Conservation (phyloP, 169 alveolate genomes). For the Plasmodium ovale region DNA sequence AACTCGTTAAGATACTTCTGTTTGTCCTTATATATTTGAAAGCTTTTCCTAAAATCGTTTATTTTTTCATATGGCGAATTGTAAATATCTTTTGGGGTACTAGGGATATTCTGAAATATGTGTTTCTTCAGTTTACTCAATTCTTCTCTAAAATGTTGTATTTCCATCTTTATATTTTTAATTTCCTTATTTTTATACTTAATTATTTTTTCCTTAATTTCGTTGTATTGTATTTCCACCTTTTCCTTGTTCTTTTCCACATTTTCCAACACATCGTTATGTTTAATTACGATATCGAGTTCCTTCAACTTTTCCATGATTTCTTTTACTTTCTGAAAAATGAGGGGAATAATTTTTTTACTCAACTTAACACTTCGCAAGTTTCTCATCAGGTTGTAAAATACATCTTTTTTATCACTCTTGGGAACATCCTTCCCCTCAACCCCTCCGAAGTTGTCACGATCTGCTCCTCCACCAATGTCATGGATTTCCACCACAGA, state of each 20-base stretch:
- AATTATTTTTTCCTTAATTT: slow-evolving; percentile 87
- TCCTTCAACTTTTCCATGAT: slow-evolving; percentile 59
- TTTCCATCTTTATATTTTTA: slow-evolving; percentile 58
- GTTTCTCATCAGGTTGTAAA: slow-evolving; percentile 70
- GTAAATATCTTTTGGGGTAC: slow-evolving; percentile 76
- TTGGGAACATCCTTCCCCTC: not conserved
- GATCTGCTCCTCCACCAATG: not conserved
- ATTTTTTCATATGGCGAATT: slow-evolving; percentile 85
- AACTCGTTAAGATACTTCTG: slow-evolving; percentile 92
- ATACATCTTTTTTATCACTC: slow-evolving; percentile 34
- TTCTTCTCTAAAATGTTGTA: slow-evolving; percentile 53
- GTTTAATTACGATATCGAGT: slow-evolving; percentile 22
- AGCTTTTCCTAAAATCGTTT: slow-evolving; percentile 85
- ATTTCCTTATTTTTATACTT: slow-evolving; percentile 67
- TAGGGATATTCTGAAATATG: slow-evolving; percentile 77
- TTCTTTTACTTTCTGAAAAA: slow-evolving; percentile 63
- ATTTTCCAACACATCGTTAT: slow-evolving; percentile 78
- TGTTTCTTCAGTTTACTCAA: slow-evolving; percentile 81
- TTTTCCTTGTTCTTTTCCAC: slow-evolving; percentile 88
- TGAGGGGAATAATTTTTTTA: slow-evolving; percentile 50
- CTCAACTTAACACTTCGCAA: slow-evolving; percentile 62
- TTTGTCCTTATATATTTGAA: slow-evolving; percentile 87
- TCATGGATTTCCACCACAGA: not conserved
- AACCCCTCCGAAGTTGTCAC: not conserved
- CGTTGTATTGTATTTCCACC: slow-evolving; percentile 88